A percentile compares a stretch with the other conserved stretches of the same genome.
phyloP scores from a whole-genome alignment of 306 rosid species.

The Geum urbanum region DNA sequence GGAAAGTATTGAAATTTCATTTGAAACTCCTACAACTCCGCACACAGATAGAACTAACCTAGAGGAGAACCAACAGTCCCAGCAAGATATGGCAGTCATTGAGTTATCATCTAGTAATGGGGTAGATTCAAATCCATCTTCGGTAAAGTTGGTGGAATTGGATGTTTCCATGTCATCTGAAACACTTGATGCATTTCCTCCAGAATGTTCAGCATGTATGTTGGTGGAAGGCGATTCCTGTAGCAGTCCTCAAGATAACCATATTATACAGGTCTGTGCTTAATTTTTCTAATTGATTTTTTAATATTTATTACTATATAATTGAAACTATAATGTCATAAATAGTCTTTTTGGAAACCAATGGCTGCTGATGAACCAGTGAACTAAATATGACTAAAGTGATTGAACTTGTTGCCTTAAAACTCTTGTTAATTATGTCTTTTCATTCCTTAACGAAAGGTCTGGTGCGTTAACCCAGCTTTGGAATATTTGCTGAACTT shows the following conservation, averaged over 20 bases:
- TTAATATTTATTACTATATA: not conserved
- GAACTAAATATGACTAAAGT: not conserved
- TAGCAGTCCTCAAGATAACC: constrained; percentile 33
- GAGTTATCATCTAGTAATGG: constrained; percentile 28
- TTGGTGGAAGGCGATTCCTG: constrained; percentile 22
- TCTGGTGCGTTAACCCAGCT: not conserved
- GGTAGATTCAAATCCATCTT: constrained; percentile 29
- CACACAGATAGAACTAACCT: constrained; percentile 32
- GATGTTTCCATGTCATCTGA: constrained; percentile 30
- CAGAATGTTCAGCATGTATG: constrained; percentile 34
- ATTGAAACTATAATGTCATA: not conserved
- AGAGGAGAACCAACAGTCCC: constrained; percentile 31
- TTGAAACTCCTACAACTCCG: constrained; percentile 35
- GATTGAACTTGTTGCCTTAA: not conserved
- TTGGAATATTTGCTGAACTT: not conserved
- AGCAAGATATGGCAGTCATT: constrained; percentile 30
- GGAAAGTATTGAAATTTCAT: constrained; percentile 41
- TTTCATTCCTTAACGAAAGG: not conserved
- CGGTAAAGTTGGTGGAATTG: constrained; percentile 27
- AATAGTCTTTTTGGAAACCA: not conserved
- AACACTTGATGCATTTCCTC: constrained; percentile 33
- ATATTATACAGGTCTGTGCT: constrained; percentile 51
- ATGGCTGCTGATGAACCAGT: not conserved
- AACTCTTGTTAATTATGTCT: not conserved
- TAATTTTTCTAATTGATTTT: constrained; percentile 13